Evolutionary conservation across 23 red algal species (phyloP).

Genomic region (Porphyridium purpureum): DNA sequence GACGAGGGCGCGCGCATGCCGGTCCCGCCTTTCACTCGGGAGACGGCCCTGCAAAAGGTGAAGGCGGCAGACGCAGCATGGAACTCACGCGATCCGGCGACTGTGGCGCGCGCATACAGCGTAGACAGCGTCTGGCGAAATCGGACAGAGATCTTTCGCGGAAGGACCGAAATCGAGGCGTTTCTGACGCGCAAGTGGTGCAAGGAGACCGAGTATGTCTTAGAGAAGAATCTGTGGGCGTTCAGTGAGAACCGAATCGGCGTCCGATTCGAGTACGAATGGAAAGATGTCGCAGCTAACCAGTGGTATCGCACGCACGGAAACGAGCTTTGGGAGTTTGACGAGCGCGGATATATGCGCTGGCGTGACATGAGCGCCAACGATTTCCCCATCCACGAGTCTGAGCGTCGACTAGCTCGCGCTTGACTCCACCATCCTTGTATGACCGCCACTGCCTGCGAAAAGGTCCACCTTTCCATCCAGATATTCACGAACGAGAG

Average conservation of each 20-base stretch:
- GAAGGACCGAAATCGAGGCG: slow-evolving; percentile 9
- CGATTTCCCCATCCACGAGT: slow-evolving; percentile 27
- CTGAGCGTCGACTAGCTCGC: slow-evolving; percentile 13
- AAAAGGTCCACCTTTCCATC: no score
- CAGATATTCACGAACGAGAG: no score
- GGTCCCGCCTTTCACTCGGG: slow-evolving; percentile 40
- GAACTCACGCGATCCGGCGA: slow-evolving; percentile 30
- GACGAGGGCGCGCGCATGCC: slow-evolving; percentile 4
- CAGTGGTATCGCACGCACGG: slow-evolving; percentile 36
- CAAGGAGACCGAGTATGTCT: slow-evolving; percentile 23
- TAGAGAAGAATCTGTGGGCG: slow-evolving; percentile 44
- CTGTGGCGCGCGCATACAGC: slow-evolving; percentile 24
- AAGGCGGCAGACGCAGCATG: slow-evolving; percentile 38
- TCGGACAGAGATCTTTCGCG: slow-evolving; percentile 23
- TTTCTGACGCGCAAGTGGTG: slow-evolving; percentile 56
- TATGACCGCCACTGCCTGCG: no score
- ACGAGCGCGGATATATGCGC: slow-evolving; percentile 15
- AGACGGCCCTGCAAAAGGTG: slow-evolving; percentile 34
- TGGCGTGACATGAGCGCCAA: slow-evolving; percentile 35
- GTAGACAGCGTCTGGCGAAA: slow-evolving; percentile 33
- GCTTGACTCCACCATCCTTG: no score
- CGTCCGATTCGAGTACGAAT: slow-evolving; percentile 55
- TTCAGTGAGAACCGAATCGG: slow-evolving; percentile 30
- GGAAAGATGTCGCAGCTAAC: slow-evolving; percentile 1
- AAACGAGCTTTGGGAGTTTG: slow-evolving; percentile 53